phyloP scores from a whole-genome alignment of 2,329 filamentous ascomycete species.

The Albifimbria verrucaria region DNA sequence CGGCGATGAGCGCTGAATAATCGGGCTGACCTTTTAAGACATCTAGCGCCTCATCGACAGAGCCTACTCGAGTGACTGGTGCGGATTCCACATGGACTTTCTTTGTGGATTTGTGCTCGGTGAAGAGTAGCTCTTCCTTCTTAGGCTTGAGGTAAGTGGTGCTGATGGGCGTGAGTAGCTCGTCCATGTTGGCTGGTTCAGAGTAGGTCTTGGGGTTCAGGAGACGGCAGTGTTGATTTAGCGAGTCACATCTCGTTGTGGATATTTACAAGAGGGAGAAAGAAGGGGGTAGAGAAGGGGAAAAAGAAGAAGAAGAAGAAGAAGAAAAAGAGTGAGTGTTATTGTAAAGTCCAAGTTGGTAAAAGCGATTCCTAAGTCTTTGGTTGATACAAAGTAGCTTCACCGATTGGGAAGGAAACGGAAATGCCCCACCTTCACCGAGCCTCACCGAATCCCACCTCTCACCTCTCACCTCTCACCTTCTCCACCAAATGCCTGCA shows the following conservation, averaged over 20 bases:
- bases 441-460: slow-evolving; percentile 25
- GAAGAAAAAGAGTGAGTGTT: too few relatives aligned
- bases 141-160: slow-evolving; percentile 43
- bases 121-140: slow-evolving; percentile 33
- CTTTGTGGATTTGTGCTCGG: slow-evolving; percentile 26
- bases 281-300: too few relatives aligned
- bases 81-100: background rate
- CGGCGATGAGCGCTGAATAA: slow-evolving; percentile 50
- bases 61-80: slow-evolving; percentile 17
- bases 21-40: slow-evolving; percentile 60
- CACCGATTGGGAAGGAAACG: too few relatives aligned
- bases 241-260: too few relatives aligned
- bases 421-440: slow-evolving; percentile 34
- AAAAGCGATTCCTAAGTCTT: too few relatives aligned
- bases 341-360: too few relatives aligned
- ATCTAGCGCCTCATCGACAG: slow-evolving; percentile 53
- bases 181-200: slow-evolving; percentile 43
- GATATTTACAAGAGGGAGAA: too few relatives aligned
- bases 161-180: slow-evolving; percentile 52
- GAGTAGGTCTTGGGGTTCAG: background rate
- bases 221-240: too few relatives aligned
- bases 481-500: background rate
- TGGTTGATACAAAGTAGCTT: too few relatives aligned
- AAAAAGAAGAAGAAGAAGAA: too few relatives aligned
- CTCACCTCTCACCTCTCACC: slow-evolving; percentile 3